Conservation (phyloP, 2,329 filamentous ascomycete species). For the Colletotrichum abscissum region DNA sequence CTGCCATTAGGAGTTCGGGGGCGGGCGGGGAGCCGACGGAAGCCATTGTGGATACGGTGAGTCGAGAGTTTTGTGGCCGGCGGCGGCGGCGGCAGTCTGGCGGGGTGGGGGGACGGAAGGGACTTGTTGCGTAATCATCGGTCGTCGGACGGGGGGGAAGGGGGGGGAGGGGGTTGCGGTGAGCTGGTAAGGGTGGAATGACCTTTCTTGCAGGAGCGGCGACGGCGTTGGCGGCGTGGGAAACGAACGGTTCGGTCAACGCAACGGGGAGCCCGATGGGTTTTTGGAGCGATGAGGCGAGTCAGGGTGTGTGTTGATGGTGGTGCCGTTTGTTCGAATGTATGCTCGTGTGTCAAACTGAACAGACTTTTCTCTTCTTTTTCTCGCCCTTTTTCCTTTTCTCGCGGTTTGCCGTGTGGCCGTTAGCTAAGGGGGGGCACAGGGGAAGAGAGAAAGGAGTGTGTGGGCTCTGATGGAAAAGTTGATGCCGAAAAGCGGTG, state of each 20-base stretch:
- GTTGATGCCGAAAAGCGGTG: background rate
- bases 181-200: background rate
- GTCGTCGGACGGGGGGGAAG: background rate
- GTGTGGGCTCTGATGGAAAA: background rate
- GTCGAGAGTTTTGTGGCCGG: constrained; percentile 1
- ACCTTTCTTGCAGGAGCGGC: background rate
- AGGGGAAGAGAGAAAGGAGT: background rate
- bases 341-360: background rate
- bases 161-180: background rate
- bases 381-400: background rate
- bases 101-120: constrained; percentile 17
- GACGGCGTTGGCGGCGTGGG: background rate
- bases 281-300: background rate
- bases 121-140: constrained; percentile 35
- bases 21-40: constrained; percentile 37
- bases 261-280: background rate
- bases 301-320: background rate
- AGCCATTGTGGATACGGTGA: constrained; percentile 33
- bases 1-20: constrained; percentile 38
- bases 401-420: background rate
- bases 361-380: background rate
- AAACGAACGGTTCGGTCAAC: background rate
- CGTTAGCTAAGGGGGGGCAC: background rate
- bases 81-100: constrained; percentile 1
- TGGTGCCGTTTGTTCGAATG: background rate